Conservation (phyloP, 495 filamentous ascomycete species). For the Melanomma pulvis-pyrius region DNA sequence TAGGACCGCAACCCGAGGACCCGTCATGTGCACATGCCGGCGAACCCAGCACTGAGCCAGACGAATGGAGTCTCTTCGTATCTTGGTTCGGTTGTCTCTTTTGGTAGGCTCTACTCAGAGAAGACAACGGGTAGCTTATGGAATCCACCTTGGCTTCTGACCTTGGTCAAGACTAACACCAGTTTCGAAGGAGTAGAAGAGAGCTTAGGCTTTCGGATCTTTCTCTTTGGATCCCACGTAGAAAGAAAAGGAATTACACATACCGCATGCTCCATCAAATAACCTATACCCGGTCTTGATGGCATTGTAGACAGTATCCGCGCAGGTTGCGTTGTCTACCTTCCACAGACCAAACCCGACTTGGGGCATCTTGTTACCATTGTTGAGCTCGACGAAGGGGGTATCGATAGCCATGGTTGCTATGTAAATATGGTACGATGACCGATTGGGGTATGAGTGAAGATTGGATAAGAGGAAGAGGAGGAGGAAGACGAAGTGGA, state of each 20-base stretch:
- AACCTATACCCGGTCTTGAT: constrained; percentile 38
- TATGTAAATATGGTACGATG: neutral
- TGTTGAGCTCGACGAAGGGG: constrained; percentile 33
- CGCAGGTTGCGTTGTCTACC: constrained; percentile 31
- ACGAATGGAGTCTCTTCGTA: neutral
- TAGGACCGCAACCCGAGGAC: constrained; percentile 6
- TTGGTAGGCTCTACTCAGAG: neutral
- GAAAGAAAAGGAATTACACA: constrained; percentile 28
- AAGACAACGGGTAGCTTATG: too few species aligned
- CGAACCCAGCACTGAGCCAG: neutral
- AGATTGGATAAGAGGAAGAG: neutral
- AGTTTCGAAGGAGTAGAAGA: too few species aligned
- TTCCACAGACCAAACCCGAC: constrained; percentile 44
- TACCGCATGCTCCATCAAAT: constrained; percentile 38
- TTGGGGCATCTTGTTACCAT: constrained; percentile 42
- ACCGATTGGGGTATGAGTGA: neutral
- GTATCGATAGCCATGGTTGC: constrained; percentile 9
- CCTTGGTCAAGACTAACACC: too few species aligned
- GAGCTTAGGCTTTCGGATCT: too few species aligned
- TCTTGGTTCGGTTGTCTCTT: neutral
- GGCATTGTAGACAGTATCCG: constrained; percentile 39
- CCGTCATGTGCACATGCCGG: neutral
- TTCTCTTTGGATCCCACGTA: constrained; percentile 53
- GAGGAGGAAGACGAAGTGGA: constrained; percentile 2
- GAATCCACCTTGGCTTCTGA: too few species aligned